These are phyloP conservation scores for Venturia effusa DNA, from an alignment of 2,329 filamentous ascomycete species.

Conservation along the genomic window DNA sequence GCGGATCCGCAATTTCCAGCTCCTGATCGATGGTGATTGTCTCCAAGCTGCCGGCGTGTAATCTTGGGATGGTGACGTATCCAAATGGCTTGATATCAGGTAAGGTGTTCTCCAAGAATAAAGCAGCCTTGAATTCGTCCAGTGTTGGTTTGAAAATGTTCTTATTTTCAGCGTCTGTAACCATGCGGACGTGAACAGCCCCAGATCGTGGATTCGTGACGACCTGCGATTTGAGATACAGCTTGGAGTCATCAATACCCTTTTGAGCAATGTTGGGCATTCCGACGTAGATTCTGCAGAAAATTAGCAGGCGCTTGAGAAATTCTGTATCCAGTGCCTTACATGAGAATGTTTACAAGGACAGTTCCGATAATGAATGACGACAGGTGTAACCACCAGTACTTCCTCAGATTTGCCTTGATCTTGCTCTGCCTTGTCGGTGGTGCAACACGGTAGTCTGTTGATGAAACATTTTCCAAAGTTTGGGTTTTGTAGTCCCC, in stretches of 20 bases:
- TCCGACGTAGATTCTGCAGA: constrained; percentile 40
- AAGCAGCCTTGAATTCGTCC: constrained; percentile 40
- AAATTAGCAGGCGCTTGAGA: not conserved
- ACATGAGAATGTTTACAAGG: constrained; percentile 49
- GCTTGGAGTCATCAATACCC: constrained; percentile 40
- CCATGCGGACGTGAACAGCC: constrained; percentile 38
- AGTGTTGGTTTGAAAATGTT: constrained; percentile 44
- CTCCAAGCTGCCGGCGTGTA: constrained; percentile 33
- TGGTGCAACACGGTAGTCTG: not conserved
- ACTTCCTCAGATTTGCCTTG: constrained; percentile 23
- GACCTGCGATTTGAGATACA: constrained; percentile 39
- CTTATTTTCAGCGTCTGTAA: constrained; percentile 34
- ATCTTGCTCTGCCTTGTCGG: constrained; percentile 12
- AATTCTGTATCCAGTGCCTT: constrained; percentile 27
- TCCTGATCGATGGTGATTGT: constrained; percentile 33
- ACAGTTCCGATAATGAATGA: constrained; percentile 39
- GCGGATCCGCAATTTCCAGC: constrained; percentile 31
- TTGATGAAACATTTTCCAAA: constrained; percentile 1
- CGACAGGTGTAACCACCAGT: constrained; percentile 53
- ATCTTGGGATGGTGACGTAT: constrained; percentile 33
- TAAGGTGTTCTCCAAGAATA: constrained; percentile 34
- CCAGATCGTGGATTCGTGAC: constrained; percentile 40
- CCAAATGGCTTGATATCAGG: constrained; percentile 29
- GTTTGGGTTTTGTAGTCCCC: constrained; percentile 7
- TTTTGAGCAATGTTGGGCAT: constrained; percentile 48